These are phyloP conservation scores for Podaxis mareebaensis DNA, from an alignment of 768 basidiomycete species.

Conservation along the genomic window DNA sequence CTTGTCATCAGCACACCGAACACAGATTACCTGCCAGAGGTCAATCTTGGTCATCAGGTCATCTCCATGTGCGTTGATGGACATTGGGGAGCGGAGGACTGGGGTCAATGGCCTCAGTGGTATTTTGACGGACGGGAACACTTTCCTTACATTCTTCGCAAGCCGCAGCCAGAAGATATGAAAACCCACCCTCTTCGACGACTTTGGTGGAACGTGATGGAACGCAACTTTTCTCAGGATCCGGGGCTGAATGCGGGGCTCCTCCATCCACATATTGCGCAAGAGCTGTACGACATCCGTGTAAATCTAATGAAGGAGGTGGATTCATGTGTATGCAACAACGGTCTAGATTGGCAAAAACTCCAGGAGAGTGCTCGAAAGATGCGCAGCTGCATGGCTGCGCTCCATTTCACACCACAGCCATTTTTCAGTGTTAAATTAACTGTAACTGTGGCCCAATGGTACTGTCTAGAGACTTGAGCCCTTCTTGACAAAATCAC, in stretches of 20 bases:
- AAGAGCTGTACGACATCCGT: not conserved
- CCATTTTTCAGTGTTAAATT: not conserved
- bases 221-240: not conserved
- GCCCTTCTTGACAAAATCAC: conserved; percentile 4
- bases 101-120: conserved; percentile 11
- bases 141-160: not conserved
- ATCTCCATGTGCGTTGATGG: not conserved
- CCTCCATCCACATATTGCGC: not conserved
- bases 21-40: not conserved
- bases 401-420: not conserved
- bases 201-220: conserved; percentile 8
- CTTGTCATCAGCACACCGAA: conserved; percentile 1
- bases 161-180: not conserved
- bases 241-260: not conserved
- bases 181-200: not conserved
- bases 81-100: not conserved
- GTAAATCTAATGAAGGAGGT: not conserved
- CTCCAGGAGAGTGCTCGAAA: not conserved
- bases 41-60: not conserved
- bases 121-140: conserved; percentile 6
- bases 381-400: not conserved
- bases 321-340: not conserved
- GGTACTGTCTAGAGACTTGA: not conserved
- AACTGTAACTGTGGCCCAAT: not conserved
- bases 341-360: not conserved